These are phyloP conservation scores for Leishmania gerbilli DNA, from an alignment of 208 protist genomes.

Conservation along the genomic window DNA sequence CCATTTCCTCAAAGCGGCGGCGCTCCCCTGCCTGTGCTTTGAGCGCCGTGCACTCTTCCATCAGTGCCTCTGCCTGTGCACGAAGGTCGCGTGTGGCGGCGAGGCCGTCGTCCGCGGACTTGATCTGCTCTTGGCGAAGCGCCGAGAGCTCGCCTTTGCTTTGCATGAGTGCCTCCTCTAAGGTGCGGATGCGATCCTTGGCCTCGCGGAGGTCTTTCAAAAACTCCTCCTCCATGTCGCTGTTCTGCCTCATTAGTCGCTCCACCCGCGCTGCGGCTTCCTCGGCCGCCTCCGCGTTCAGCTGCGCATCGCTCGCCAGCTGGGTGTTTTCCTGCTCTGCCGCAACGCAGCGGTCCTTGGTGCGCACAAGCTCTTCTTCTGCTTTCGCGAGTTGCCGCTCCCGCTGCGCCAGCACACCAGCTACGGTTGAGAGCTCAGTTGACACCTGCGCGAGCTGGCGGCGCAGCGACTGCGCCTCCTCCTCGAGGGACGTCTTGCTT, in stretches of 20 bases:
- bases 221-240: slow-evolving; percentile 61
- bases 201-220: slow-evolving; percentile 52
- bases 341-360: slow-evolving; percentile 32
- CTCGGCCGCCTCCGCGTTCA: slow-evolving; percentile 36
- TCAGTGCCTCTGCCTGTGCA: slow-evolving; percentile 41
- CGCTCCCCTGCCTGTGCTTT: slow-evolving; percentile 32
- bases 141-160: slow-evolving; percentile 46
- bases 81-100: slow-evolving; percentile 46
- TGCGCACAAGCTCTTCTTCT: slow-evolving; percentile 42
- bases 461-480: slow-evolving; percentile 73
- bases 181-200: slow-evolving; percentile 55
- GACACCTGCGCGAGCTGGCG: slow-evolving; percentile 67
- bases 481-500: slow-evolving; percentile 57
- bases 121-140: slow-evolving; percentile 51
- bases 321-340: slow-evolving; percentile 66
- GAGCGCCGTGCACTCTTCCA: slow-evolving; percentile 43
- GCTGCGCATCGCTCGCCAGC: slow-evolving; percentile 51
- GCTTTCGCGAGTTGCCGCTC: slow-evolving; percentile 54
- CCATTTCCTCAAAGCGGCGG: slow-evolving; percentile 41
- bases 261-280: slow-evolving; percentile 59
- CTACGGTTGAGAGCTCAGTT: slow-evolving; percentile 70
- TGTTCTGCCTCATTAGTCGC: slow-evolving; percentile 59
- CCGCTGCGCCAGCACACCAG: slow-evolving; percentile 64
- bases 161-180: slow-evolving; percentile 60
- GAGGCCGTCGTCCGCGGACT: slow-evolving; percentile 44